phyloP scores from a whole-genome alignment of 139 green algal species.

The Volvox africanus region DNA sequence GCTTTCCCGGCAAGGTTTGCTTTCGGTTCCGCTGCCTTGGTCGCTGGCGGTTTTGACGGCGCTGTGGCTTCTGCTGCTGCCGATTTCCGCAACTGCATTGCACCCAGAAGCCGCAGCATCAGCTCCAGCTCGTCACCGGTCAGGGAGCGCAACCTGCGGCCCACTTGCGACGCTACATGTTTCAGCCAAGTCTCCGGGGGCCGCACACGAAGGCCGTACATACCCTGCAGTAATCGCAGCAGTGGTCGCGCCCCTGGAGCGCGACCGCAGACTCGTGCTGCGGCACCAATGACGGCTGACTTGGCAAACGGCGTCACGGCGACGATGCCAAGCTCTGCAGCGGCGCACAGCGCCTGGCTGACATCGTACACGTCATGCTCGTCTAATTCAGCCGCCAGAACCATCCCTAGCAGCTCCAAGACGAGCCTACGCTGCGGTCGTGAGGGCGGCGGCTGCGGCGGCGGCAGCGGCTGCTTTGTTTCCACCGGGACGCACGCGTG shows the following conservation, averaged over 20 bases:
- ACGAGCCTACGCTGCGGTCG: background rate
- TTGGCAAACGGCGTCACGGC: background rate
- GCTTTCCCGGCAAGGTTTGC: too few relatives aligned
- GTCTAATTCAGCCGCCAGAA: background rate
- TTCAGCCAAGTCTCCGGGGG: background rate
- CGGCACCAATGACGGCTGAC: background rate
- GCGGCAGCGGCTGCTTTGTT: background rate
- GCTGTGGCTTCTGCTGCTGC: background rate
- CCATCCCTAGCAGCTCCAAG: background rate
- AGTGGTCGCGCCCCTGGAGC: background rate
- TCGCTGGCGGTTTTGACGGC: too few relatives aligned
- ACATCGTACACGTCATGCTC: conserved; percentile 1
- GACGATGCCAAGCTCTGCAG: background rate
- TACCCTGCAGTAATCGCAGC: background rate
- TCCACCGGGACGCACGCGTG: background rate
- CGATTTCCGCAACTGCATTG: background rate
- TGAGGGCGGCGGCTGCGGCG: background rate
- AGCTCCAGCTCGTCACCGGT: background rate
- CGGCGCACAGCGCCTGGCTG: background rate
- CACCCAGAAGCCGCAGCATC: conserved; percentile 8
- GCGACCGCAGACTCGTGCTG: background rate
- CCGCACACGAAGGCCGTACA: background rate
- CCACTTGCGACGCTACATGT: background rate
- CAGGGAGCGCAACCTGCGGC: background rate
- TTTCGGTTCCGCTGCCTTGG: too few relatives aligned